These are phyloP conservation scores for Naegleria fowleri DNA, from an alignment of 208 protist species.

Conservation along the genomic window DNA sequence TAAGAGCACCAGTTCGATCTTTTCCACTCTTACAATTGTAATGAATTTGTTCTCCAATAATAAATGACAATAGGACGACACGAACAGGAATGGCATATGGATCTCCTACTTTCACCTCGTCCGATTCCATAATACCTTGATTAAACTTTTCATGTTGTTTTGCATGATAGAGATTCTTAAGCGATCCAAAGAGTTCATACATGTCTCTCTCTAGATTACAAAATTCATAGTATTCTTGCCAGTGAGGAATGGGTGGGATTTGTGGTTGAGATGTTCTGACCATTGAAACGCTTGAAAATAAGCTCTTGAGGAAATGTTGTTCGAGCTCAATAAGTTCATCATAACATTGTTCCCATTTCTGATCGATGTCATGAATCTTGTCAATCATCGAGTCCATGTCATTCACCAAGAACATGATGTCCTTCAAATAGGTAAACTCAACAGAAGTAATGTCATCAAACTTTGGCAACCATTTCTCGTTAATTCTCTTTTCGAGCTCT, in stretches of 20 bases:
- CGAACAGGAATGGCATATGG: conserved; percentile 7
- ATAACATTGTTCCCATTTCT: background rate
- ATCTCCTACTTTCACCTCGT: conserved; percentile 14
- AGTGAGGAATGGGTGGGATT: background rate
- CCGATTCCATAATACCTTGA: conserved; percentile 7
- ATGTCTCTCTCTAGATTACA: background rate
- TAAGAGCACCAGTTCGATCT: conserved; percentile 9
- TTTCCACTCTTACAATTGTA: conserved; percentile 22
- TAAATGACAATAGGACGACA: background rate
- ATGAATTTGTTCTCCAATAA: conserved; percentile 26
- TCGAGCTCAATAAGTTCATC: background rate
- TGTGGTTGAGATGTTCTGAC: background rate
- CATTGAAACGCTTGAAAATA: background rate
- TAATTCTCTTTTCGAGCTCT: conserved; percentile 9
- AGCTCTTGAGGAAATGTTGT: background rate
- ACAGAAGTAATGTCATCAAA: conserved; percentile 18
- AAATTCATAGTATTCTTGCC: conserved; percentile 22
- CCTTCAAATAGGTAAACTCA: background rate
- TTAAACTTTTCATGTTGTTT: conserved; percentile 17
- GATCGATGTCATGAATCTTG: background rate
- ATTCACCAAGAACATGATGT: conserved; percentile 1
- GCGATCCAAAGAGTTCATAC: background rate
- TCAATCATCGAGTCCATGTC: background rate
- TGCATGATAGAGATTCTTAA: background rate
- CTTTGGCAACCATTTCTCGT: background rate